Evolutionary conservation across 768 basidiomycete genomes (phyloP).

Genomic region (Lactifluus volemus): DNA sequence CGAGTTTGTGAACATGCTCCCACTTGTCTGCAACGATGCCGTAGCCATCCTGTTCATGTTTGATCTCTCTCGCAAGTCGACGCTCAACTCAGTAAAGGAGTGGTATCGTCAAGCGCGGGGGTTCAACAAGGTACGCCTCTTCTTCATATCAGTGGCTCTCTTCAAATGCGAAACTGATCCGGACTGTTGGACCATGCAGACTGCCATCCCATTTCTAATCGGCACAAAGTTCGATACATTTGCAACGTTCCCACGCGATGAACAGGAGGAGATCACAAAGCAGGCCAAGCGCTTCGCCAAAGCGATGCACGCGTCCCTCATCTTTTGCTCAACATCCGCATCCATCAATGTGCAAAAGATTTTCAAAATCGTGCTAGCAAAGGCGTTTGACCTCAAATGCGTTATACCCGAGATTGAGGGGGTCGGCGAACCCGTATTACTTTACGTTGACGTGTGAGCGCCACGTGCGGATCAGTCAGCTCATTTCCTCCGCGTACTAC

Average conservation of each 20-base stretch:
- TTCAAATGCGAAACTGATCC: background rate
- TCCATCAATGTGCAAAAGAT: conserved; percentile 99
- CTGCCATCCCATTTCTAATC: conserved; percentile 96
- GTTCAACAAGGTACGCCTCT: conserved; percentile 82
- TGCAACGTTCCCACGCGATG: conserved; percentile 89
- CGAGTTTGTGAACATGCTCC: conserved; percentile 99
- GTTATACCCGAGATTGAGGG: conserved; percentile 97
- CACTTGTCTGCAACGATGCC: conserved; percentile 98
- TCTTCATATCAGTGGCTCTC: background rate
- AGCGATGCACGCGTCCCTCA: conserved; percentile 99
- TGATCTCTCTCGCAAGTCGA: conserved; percentile 94
- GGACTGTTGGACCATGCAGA: conserved; percentile 39
- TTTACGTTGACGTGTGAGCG: conserved; percentile 78
- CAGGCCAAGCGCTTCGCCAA: conserved; percentile 98
- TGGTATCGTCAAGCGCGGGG: conserved; percentile 99
- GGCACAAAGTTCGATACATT: conserved; percentile 99
- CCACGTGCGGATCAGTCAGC: background rate
- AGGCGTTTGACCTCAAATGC: conserved; percentile 98
- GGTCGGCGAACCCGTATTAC: conserved; percentile 89
- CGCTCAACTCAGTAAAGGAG: conserved; percentile 97
- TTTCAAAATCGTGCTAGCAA: conserved; percentile 95
- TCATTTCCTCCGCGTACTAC: background rate
- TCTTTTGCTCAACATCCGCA: conserved; percentile 98
- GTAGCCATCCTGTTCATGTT: conserved; percentile 99
- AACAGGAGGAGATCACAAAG: conserved; percentile 99